Conservation (phyloP, 2,329 filamentous ascomycete genomes). For the Monilinia laxa region DNA sequence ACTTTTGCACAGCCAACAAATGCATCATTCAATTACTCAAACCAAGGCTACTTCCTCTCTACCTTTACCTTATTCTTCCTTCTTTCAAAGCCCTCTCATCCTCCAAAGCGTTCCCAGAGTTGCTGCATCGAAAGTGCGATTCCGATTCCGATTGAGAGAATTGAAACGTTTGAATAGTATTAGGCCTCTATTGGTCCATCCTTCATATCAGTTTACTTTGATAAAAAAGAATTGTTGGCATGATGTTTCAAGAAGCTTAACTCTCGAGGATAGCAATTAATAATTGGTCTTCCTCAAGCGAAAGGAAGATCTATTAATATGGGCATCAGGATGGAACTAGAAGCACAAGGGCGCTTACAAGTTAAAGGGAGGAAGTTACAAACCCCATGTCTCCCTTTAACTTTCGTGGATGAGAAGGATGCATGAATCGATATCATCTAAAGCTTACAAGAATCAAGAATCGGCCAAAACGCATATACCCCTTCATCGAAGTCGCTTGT, state of each 20-base stretch:
- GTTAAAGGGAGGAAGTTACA: background rate
- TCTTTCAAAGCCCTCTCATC: slow-evolving; percentile 14
- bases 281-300: slow-evolving; percentile 12
- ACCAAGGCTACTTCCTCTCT: background rate
- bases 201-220: background rate
- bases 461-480: background rate
- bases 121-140: slow-evolving; percentile 1
- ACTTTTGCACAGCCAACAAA: slow-evolving; percentile 16
- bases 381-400: background rate
- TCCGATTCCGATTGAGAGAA: background rate
- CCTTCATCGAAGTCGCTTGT: slow-evolving; percentile 18
- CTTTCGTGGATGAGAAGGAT: background rate
- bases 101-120: slow-evolving; percentile 10
- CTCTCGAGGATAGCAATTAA: background rate
- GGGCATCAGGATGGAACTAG: slow-evolving; percentile 5
- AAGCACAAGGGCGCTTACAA: slow-evolving; percentile 16
- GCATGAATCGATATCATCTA: background rate
- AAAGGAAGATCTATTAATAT: slow-evolving; percentile 10
- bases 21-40: background rate
- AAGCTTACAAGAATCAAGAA: slow-evolving; percentile 12
- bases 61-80: background rate
- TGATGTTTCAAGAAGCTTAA: slow-evolving; percentile 13
- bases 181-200: background rate
- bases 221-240: slow-evolving; percentile 1
- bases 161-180: background rate